phyloP scores from a whole-genome alignment of 352 stramenopile species.

The Elongisporangium prolatum region DNA sequence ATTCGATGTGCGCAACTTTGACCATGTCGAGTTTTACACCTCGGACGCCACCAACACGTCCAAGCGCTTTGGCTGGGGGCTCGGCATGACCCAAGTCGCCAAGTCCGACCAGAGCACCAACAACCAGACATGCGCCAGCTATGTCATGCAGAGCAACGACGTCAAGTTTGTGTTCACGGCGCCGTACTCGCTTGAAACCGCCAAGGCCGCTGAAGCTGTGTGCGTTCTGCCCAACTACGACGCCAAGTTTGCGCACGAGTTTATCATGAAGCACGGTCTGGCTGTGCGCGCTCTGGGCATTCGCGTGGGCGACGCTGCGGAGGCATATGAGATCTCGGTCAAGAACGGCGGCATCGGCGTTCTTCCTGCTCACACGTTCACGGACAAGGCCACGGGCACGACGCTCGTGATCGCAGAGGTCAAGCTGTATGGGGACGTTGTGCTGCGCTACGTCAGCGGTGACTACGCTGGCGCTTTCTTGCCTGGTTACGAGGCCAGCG shows the following conservation, averaged over 20 bases:
- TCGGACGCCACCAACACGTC: slow-evolving; percentile 71
- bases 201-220: slow-evolving; percentile 43
- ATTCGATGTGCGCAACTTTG: slow-evolving; percentile 76
- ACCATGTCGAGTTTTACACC: slow-evolving; percentile 86
- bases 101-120: slow-evolving; percentile 87
- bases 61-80: slow-evolving; percentile 76
- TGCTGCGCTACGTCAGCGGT: slow-evolving; percentile 83
- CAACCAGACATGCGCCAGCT: slow-evolving; percentile 83
- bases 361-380: slow-evolving; percentile 47
- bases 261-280: slow-evolving; percentile 79
- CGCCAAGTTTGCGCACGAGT: slow-evolving; percentile 49
- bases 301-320: slow-evolving; percentile 64
- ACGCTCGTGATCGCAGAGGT: slow-evolving; percentile 69
- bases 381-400: slow-evolving; percentile 56
- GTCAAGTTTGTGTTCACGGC: slow-evolving; percentile 87
- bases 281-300: slow-evolving; percentile 79
- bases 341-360: slow-evolving; percentile 65
- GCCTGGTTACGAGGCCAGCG: slow-evolving; percentile 67
- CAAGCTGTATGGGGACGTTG: slow-evolving; percentile 85
- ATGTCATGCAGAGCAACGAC: slow-evolving; percentile 78
- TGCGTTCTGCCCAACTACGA: slow-evolving; percentile 66
- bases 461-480: slow-evolving; percentile 72
- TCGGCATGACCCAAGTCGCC: slow-evolving; percentile 77
- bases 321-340: slow-evolving; percentile 77
- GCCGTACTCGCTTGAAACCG: slow-evolving; percentile 72